Evolutionary conservation across 2,329 filamentous ascomycete species (phyloP).

Genomic region (Sclerotinia spermophila): DNA sequence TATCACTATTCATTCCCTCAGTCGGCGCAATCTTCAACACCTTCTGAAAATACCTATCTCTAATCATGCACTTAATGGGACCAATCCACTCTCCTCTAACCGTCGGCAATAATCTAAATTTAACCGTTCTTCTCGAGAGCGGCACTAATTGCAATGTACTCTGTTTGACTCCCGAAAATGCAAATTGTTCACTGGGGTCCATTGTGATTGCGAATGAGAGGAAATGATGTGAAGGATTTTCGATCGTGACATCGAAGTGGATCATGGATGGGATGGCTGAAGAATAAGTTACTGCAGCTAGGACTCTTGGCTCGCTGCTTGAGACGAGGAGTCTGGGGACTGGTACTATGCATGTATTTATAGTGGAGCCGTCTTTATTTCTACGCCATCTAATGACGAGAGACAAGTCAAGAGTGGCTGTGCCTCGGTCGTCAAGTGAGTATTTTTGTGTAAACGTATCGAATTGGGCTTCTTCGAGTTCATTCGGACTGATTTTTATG

Average conservation of each 20-base stretch:
- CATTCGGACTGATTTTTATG: conserved; percentile 57
- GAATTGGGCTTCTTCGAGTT: conserved; percentile 69
- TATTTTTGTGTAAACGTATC: conserved; percentile 70
- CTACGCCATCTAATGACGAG: conserved; percentile 78
- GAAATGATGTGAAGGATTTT: conserved; percentile 93
- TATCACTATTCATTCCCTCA: conserved; percentile 63
- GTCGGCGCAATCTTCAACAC: conserved; percentile 76
- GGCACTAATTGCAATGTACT: conserved; percentile 78
- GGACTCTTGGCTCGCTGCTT: conserved; percentile 80
- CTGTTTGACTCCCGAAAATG: conserved; percentile 85
- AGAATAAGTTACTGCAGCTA: conserved; percentile 50
- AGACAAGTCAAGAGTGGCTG: conserved; percentile 69
- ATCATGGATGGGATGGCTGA: conserved; percentile 35
- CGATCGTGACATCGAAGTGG: conserved; percentile 66
- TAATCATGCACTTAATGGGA: conserved; percentile 66
- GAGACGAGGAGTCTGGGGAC: conserved; percentile 79
- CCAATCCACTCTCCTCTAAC: conserved; percentile 63
- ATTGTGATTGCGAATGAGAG: conserved; percentile 88
- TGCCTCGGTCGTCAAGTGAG: conserved; percentile 75
- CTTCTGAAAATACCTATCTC: conserved; percentile 93
- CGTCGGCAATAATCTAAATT: conserved; percentile 71
- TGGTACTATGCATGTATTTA: conserved; percentile 65
- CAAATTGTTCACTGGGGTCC: conserved; percentile 90
- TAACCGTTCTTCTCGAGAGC: conserved; percentile 68
- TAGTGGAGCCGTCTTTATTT: conserved; percentile 29